phyloP scores from a whole-genome alignment of 768 basidiomycete species.

The Termitomyces sp. region DNA sequence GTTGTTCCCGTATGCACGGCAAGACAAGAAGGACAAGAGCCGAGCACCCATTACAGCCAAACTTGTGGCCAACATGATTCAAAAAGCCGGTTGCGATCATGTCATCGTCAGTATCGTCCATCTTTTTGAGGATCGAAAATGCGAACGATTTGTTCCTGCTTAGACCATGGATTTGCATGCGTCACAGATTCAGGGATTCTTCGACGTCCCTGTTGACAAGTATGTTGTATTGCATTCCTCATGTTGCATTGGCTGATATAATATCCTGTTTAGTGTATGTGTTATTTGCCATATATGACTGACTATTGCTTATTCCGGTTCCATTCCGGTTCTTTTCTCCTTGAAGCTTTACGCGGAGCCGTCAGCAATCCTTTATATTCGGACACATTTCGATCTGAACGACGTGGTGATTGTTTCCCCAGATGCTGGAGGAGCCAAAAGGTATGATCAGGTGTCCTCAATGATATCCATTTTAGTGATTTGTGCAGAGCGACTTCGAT shows the following conservation, averaged over 20 bases:
- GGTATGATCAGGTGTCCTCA: slow-evolving; percentile 45
- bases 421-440: slow-evolving; percentile 97
- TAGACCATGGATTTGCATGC: slow-evolving; percentile 99
- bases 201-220: slow-evolving; percentile 99
- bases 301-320: not conserved
- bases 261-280: slow-evolving; percentile 43
- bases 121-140: slow-evolving; percentile 7
- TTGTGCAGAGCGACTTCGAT: slow-evolving; percentile 86
- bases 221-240: slow-evolving; percentile 43
- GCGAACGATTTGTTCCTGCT: slow-evolving; percentile 4
- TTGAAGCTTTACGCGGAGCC: slow-evolving; percentile 91
- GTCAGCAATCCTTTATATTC: slow-evolving; percentile 91
- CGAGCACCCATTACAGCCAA: slow-evolving; percentile 97
- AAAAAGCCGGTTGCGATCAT: slow-evolving; percentile 91
- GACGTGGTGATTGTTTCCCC: slow-evolving; percentile 95
- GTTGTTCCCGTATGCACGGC: slow-evolving; percentile 93
- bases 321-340: not conserved
- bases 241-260: slow-evolving; percentile 9
- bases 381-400: slow-evolving; percentile 80
- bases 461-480: slow-evolving; percentile 10
- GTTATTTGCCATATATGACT: slow-evolving; percentile 4
- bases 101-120: slow-evolving; percentile 70
- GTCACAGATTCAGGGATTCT: slow-evolving; percentile 99
- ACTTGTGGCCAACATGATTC: slow-evolving; percentile 97
- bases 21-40: slow-evolving; percentile 99